Conservation (phyloP, 176 grass and related monocot species). For the Aechmea fasciata region DNA sequence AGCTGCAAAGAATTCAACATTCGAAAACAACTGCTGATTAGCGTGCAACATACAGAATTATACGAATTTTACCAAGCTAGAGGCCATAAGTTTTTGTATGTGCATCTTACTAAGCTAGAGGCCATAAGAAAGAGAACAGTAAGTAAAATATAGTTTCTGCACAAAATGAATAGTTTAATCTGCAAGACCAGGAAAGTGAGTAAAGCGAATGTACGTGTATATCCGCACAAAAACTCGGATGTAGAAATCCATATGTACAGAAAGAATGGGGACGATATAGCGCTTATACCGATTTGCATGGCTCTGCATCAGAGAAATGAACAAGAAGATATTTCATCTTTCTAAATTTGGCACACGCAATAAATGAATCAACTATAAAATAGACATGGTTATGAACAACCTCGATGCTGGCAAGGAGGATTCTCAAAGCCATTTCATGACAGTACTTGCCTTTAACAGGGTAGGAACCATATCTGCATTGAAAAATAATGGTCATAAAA, state of each 20-base stretch:
- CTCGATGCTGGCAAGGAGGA: conserved; percentile 96
- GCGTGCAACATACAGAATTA: background rate
- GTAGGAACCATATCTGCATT: conserved; percentile 84
- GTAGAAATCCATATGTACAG: conserved; percentile 95
- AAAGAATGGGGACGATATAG: conserved; percentile 90
- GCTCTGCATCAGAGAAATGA: conserved; percentile 48
- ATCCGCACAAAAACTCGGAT: conserved; percentile 95
- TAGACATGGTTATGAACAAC: conserved; percentile 22
- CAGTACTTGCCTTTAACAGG: conserved; percentile 92
- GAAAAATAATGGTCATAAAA: conserved; percentile 22
- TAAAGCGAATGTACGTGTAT: conserved; percentile 59
- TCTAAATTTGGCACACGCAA: too few relatives aligned
- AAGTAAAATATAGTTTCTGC: background rate
- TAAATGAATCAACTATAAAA: too few relatives aligned
- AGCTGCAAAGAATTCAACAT: conserved; percentile 35
- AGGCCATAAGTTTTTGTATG: too few relatives aligned
- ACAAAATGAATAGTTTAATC: background rate
- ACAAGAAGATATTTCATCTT: conserved; percentile 2
- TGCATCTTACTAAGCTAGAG: background rate
- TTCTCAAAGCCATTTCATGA: conserved; percentile 98
- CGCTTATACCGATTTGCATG: conserved; percentile 96
- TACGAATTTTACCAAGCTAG: background rate
- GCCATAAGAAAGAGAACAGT: background rate
- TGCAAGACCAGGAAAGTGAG: background rate
- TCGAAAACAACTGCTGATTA: background rate